These are phyloP conservation scores for Martensiomyces pterosporus DNA, from an alignment of 192 early-diverging fungal species.

Conservation along the genomic window DNA sequence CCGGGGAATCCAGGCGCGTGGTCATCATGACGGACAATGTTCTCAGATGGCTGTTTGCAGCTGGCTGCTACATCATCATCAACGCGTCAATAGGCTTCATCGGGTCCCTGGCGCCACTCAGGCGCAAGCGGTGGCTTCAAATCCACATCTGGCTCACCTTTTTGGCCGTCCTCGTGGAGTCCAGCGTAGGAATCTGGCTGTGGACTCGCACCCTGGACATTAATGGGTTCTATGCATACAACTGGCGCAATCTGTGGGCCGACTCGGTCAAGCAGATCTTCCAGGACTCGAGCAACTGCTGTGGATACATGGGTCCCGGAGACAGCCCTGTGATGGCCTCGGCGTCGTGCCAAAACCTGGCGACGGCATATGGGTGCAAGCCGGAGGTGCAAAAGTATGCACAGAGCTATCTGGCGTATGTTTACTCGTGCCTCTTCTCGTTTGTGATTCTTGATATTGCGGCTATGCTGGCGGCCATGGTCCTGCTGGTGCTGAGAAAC, in stretches of 20 bases:
- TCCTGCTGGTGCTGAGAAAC: constrained; percentile 33
- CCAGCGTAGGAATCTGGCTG: constrained; percentile 35
- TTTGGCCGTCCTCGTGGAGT: constrained; percentile 17
- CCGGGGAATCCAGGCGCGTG: constrained; percentile 15
- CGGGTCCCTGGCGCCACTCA: constrained; percentile 25
- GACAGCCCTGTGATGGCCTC: constrained; percentile 25
- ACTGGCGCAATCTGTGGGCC: constrained; percentile 42
- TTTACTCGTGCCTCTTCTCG: constrained; percentile 34
- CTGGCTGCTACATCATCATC: constrained; percentile 19
- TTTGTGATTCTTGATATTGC: constrained; percentile 38
- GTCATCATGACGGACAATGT: constrained; percentile 34
- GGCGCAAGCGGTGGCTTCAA: constrained; percentile 28
- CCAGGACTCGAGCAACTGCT: constrained; percentile 28
- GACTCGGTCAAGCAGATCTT: constrained; percentile 17
- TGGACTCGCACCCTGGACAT: constrained; percentile 37
- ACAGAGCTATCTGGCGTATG: constrained; percentile 19
- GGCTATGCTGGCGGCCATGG: constrained; percentile 33
- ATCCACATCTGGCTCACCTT: constrained; percentile 16
- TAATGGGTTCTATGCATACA: constrained; percentile 30
- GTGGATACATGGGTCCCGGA: constrained; percentile 31
- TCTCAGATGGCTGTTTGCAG: constrained; percentile 16
- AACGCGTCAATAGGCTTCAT: constrained; percentile 18
- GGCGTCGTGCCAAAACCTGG: constrained; percentile 10
- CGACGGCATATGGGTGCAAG: constrained; percentile 27
- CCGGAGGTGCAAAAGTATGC: constrained; percentile 33